Evolutionary conservation across 169 alveolate species (phyloP).

Genomic region (Cryptosporidium tyzzeri): DNA sequence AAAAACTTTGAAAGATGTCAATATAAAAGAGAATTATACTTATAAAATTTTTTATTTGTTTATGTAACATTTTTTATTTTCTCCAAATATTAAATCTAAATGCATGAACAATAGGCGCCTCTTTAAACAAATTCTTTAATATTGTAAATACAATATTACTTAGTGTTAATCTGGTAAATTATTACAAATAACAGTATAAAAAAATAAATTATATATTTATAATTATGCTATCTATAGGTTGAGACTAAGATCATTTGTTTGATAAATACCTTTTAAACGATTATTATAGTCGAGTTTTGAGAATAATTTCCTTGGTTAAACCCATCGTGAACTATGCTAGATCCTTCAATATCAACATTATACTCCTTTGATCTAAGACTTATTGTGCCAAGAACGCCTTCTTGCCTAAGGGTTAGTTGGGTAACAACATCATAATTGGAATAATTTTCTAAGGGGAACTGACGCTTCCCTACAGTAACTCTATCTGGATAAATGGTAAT

Average conservation of each 20-base stretch:
- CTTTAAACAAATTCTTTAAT: background rate
- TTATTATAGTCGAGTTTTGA: conserved; percentile 43
- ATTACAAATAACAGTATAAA: background rate
- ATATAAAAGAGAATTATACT: background rate
- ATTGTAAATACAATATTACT: no score
- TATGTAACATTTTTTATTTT: background rate
- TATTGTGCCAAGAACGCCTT: conserved; percentile 61
- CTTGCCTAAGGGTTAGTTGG: conserved; percentile 51
- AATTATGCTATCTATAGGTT: background rate
- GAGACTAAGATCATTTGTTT: background rate
- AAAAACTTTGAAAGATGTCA: background rate
- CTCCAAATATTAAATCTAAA: background rate
- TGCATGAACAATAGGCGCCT: background rate
- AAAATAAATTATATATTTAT: no score
- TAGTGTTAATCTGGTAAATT: background rate
- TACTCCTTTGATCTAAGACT: conserved; percentile 34
- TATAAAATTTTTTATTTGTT: background rate
- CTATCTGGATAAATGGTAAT: background rate
- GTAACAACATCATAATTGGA: conserved; percentile 20
- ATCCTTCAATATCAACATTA: conserved; percentile 40
- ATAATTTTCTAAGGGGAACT: conserved; percentile 4
- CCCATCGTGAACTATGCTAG: conserved; percentile 19
- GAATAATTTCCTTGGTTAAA: conserved; percentile 33
- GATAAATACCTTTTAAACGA: background rate
- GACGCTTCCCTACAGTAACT: conserved; percentile 7